Base-by-base conservation (phyloP, 2,329 filamentous ascomycete genomes). In the Blastomyces parvus region DNA sequence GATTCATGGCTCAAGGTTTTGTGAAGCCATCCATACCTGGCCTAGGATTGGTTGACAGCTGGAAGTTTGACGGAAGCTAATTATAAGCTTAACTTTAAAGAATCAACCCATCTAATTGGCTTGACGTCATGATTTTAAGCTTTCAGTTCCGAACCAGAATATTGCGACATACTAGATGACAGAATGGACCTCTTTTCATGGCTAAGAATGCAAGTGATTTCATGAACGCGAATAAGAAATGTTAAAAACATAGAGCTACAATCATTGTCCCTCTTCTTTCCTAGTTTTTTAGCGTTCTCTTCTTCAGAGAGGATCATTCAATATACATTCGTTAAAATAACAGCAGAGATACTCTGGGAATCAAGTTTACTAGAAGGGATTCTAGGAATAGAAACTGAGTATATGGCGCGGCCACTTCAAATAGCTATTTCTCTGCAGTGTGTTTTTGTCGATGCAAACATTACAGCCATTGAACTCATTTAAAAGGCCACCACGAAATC, bases 391-490 rank as follows among this genome's bases (percentile, higher is more conserved):
- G 25, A 48, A 36, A 17, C 42, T 11, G 42, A 40, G 11, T 13
- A 36, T 52, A 27, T 27, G 4, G 48, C 53, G 65, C 65, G 60
- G n/a, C 61, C 64, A 58, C 63, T 63, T 8, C 44, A 57, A 17
- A 56, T 19, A 44, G 48, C 53, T 5, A 38, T 56, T n/a, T n/a
- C 60, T 17, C 62, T 52, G 40, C 55, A 52, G 30, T 17, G 57
- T 67, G 22, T 17, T 42, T 30, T 68, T 66, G 38, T 30, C 27
- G 63, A 66, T 25, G 63, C 57, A 8, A 60, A 22, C 48, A 2
- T 66, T 17, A 27, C 52, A 36, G 27, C 61, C 40, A 60, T 14
- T 14, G 27, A 67, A 67, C 56, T 25, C 19, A 19, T 65, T 57
- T 27, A 66, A 66, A 59, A 64, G 62, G 9, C 3, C 27, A 38